phyloP scores from a whole-genome alignment of 192 early-diverging fungal genomes.

The Gaertneriomyces semiglobifer region DNA sequence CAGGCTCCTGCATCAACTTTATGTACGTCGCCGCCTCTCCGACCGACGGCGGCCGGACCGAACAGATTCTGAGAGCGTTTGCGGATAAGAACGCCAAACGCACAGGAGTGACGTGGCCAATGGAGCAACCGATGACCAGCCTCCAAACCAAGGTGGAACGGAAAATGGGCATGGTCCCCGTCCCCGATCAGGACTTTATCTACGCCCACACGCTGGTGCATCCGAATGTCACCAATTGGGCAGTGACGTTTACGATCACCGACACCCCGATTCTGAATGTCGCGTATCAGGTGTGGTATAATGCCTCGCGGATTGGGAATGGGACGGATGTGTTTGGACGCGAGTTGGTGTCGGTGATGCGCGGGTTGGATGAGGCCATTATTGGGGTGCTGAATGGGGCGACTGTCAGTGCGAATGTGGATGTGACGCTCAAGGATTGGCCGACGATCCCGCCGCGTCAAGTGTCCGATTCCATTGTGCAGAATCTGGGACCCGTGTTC shows the following conservation, averaged over 20 bases:
- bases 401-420: constrained; percentile 33
- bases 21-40: constrained; percentile 53
- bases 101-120: constrained; percentile 32
- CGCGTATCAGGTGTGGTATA: constrained; percentile 76
- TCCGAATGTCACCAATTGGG: constrained; percentile 67
- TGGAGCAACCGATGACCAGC: constrained; percentile 33
- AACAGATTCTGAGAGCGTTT: constrained; percentile 39
- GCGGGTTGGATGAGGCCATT: constrained; percentile 72
- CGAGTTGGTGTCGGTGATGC: constrained; percentile 54
- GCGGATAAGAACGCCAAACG: constrained; percentile 38
- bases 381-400: constrained; percentile 24
- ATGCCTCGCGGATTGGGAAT: constrained; percentile 57
- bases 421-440: constrained; percentile 63
- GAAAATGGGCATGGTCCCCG: constrained; percentile 53
- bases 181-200: constrained; percentile 54
- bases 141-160: constrained; percentile 19
- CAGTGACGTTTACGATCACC: constrained; percentile 38
- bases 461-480: constrained; percentile 59
- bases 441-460: constrained; percentile 55
- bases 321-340: constrained; percentile 61
- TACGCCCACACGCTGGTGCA: constrained; percentile 66
- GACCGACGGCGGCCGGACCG: neutral
- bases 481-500: constrained; percentile 51
- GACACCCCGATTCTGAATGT: constrained; percentile 49
- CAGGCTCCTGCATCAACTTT: constrained; percentile 56